A percentile compares a stretch with the other conserved stretches of the same genome.
phyloP scores from a whole-genome alignment of 2,329 filamentous ascomycete genomes.

The Ceratocystis huliohia region DNA sequence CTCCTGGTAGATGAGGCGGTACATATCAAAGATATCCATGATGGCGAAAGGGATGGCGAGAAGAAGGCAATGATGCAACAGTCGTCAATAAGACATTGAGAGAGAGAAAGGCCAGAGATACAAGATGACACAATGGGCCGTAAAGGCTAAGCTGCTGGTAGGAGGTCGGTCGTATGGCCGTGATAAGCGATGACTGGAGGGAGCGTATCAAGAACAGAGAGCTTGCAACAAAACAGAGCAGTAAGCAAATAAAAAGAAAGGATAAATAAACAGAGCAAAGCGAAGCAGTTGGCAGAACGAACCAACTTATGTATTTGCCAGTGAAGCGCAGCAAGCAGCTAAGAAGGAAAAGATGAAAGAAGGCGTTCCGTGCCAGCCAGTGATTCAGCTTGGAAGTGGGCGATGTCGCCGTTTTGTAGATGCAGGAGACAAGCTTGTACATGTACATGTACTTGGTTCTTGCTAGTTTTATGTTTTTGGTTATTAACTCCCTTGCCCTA shows the following conservation, averaged over 20 bases:
- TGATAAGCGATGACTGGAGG: too few relatives aligned
- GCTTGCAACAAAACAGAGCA: too few relatives aligned
- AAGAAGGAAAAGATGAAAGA: too few relatives aligned
- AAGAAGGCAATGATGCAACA: background rate
- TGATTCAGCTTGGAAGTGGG: background rate
- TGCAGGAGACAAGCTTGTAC: background rate
- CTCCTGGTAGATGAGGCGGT: slow-evolving; percentile 22
- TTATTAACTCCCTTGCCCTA: background rate
- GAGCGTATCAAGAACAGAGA: too few relatives aligned
- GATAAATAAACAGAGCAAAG: too few relatives aligned
- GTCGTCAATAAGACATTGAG: background rate
- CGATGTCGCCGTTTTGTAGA: slow-evolving; percentile 3
- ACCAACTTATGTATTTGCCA: too few relatives aligned
- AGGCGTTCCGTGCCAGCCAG: too few relatives aligned
- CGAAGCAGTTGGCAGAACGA: too few relatives aligned
- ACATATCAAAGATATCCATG: slow-evolving; percentile 22
- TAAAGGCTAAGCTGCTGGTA: too few relatives aligned
- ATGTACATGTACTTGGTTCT: background rate
- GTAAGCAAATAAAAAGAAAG: too few relatives aligned
- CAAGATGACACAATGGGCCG: background rate
- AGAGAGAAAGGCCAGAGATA: background rate
- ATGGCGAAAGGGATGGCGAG: background rate
- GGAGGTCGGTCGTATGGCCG: too few relatives aligned
- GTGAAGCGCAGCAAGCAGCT: too few relatives aligned
- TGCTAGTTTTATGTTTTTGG: background rate